A percentile compares a stretch with the other conserved stretches of the same genome.
Evolutionary conservation across 192 early-diverging fungal genomes (phyloP).

Genomic region (Coemansia sp.): DNA sequence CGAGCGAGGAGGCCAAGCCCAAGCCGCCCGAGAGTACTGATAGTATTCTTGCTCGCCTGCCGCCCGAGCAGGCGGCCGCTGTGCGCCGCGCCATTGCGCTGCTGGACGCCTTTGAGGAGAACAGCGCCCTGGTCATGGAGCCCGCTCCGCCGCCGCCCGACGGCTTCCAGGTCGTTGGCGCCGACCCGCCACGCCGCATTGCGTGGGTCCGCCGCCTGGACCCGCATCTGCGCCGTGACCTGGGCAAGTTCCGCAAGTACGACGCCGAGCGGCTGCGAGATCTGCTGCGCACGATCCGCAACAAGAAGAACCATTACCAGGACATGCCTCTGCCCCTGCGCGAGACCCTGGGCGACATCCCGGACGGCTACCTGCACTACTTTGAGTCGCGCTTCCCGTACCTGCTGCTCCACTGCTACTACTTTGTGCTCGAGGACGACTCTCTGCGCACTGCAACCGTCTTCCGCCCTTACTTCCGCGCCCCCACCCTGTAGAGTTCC

Average conservation of each 20-base stretch:
- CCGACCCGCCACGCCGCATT: slow-evolving; percentile 22
- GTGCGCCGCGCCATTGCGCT: slow-evolving; percentile 40
- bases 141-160: slow-evolving; percentile 25
- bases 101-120: slow-evolving; percentile 39
- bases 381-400: slow-evolving; percentile 87
- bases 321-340: slow-evolving; percentile 77
- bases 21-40: slow-evolving; percentile 33
- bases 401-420: slow-evolving; percentile 82
- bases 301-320: slow-evolving; percentile 98
- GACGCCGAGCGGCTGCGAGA: slow-evolving; percentile 78
- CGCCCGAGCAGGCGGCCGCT: slow-evolving; percentile 29
- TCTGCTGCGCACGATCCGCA: slow-evolving; percentile 82
- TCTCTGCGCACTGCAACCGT: slow-evolving; percentile 56
- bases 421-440: slow-evolving; percentile 67
- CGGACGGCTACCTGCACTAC: slow-evolving; percentile 82
- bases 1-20: not conserved
- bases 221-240: slow-evolving; percentile 61
- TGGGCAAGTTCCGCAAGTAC: slow-evolving; percentile 93
- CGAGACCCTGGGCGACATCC: slow-evolving; percentile 71
- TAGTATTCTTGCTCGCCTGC: slow-evolving; percentile 36
- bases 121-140: slow-evolving; percentile 43
- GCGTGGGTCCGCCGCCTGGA: slow-evolving; percentile 46
- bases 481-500: slow-evolving; percentile 22
- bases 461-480: slow-evolving; percentile 63
- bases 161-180: slow-evolving; percentile 45